Percentiles rank a stretch among this genome's conserved stretches.
Evolutionary conservation across 2,329 filamentous ascomycete genomes (phyloP).

Genomic region (Bretziella fagacearum): DNA sequence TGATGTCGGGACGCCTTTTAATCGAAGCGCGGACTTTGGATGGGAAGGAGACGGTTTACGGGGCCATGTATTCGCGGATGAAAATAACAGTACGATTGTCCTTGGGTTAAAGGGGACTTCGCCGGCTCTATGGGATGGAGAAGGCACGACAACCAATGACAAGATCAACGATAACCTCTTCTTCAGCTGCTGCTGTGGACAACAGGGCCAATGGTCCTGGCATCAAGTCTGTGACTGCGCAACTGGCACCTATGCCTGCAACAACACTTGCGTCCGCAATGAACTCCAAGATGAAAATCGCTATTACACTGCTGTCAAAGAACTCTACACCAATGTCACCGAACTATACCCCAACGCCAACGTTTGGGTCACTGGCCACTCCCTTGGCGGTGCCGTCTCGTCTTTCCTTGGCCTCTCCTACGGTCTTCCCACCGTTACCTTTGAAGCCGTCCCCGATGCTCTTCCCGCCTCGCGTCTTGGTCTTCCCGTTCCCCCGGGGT

Average conservation of each 20-base stretch:
- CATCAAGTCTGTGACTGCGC: conserved; percentile 88
- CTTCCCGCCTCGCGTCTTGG: conserved; percentile 71
- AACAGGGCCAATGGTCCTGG: conserved; percentile 81
- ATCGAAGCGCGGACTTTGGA: conserved; percentile 76
- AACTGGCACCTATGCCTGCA: conserved; percentile 72
- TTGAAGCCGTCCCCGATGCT: conserved; percentile 83
- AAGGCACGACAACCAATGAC: conserved; percentile 90
- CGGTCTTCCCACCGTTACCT: conserved; percentile 77
- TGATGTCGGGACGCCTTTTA: conserved; percentile 62
- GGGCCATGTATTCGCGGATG: conserved; percentile 82
- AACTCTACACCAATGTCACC: conserved; percentile 85
- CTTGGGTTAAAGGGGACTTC: conserved; percentile 88
- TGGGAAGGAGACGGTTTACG: conserved; percentile 81
- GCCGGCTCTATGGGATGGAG: conserved; percentile 85
- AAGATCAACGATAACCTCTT: conserved; percentile 97
- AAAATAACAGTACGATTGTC: conserved; percentile 69
- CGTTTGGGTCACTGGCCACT: conserved; percentile 85
- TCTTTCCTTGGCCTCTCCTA: conserved; percentile 85
- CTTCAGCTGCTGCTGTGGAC: conserved; percentile 93
- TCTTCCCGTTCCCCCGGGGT: conserved; percentile 66
- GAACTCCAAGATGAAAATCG: conserved; percentile 67
- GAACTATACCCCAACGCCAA: conserved; percentile 69
- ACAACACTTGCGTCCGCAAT: conserved; percentile 70
- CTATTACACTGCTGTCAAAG: conserved; percentile 77
- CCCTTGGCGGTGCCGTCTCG: conserved; percentile 74